Conservation (phyloP, 257 asterid species). For the Solanum sejunctum region DNA sequence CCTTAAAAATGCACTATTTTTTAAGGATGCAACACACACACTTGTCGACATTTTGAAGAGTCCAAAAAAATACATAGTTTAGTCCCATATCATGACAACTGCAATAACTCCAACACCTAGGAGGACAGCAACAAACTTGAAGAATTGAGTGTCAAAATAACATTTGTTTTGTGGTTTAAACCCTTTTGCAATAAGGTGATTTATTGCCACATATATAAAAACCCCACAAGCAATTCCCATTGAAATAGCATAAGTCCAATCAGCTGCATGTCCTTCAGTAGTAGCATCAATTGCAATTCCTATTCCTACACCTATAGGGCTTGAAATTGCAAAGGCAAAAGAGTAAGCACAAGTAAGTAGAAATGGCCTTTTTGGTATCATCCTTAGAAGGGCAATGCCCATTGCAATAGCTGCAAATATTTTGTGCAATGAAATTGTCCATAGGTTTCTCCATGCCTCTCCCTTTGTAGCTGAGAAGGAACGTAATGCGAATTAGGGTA, state of each 20-base stretch:
- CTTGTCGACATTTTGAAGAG: neutral
- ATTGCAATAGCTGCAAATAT: slow-evolving; percentile 80
- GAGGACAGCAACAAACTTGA: slow-evolving; percentile 64
- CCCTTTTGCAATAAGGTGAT: slow-evolving; percentile 67
- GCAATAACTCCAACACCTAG: slow-evolving; percentile 64
- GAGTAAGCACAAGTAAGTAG: slow-evolving; percentile 50
- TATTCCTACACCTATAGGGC: slow-evolving; percentile 78
- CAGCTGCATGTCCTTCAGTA: slow-evolving; percentile 46
- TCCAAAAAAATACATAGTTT: neutral
- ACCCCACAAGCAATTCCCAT: slow-evolving; percentile 84
- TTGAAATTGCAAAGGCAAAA: slow-evolving; percentile 68
- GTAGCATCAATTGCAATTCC: slow-evolving; percentile 88
- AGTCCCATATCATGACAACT: slow-evolving; percentile 90
- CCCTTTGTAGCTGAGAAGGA: slow-evolving; percentile 34
- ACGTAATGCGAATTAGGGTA: neutral
- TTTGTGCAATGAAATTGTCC: slow-evolving; percentile 87
- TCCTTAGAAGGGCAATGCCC: slow-evolving; percentile 78
- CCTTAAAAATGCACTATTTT: neutral
- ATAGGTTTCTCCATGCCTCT: slow-evolving; percentile 75
- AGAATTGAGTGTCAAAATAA: slow-evolving; percentile 49
- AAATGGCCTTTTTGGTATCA: slow-evolving; percentile 87
- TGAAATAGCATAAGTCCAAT: slow-evolving; percentile 76
- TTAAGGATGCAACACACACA: neutral
- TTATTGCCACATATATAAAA: slow-evolving; percentile 69
- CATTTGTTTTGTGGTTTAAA: slow-evolving; percentile 34